phyloP scores from a whole-genome alignment of 139 green algal species.

The Picochlorum sp. region DNA sequence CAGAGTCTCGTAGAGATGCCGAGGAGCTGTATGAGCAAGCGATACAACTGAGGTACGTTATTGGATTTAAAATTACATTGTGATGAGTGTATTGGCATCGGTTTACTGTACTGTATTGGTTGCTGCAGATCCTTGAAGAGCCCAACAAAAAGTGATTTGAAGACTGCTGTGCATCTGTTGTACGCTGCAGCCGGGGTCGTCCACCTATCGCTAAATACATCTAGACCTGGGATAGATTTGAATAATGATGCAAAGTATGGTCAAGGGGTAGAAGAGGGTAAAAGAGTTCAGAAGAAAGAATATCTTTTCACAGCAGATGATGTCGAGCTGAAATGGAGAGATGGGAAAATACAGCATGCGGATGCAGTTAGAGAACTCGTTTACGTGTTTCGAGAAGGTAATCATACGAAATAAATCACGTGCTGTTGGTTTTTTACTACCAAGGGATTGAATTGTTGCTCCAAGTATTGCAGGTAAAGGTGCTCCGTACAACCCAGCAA shows the following conservation, averaged over 20 bases:
- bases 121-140: no score
- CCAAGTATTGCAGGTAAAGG: slow-evolving; percentile 39
- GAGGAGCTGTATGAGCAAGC: no score
- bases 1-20: no score
- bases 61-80: no score
- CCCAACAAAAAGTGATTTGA: neutral
- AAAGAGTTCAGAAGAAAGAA: neutral
- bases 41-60: no score
- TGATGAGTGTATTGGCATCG: no score
- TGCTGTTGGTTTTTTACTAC: no score
- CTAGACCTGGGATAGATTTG: no score
- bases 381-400: slow-evolving; percentile 25
- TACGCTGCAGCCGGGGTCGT: slow-evolving; percentile 29
- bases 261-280: neutral
- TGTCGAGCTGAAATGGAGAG: slow-evolving; percentile 12
- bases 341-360: slow-evolving; percentile 6
- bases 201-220: slow-evolving; percentile 8
- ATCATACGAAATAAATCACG: neutral
- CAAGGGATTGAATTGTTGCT: neutral
- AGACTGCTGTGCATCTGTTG: slow-evolving; percentile 25
- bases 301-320: slow-evolving; percentile 1
- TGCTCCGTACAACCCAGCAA: slow-evolving; percentile 26
- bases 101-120: no score
- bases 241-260: neutral
- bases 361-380: slow-evolving; percentile 28